Conservation (phyloP, 2,329 filamentous ascomycete species). For the Microcera coccophila region DNA sequence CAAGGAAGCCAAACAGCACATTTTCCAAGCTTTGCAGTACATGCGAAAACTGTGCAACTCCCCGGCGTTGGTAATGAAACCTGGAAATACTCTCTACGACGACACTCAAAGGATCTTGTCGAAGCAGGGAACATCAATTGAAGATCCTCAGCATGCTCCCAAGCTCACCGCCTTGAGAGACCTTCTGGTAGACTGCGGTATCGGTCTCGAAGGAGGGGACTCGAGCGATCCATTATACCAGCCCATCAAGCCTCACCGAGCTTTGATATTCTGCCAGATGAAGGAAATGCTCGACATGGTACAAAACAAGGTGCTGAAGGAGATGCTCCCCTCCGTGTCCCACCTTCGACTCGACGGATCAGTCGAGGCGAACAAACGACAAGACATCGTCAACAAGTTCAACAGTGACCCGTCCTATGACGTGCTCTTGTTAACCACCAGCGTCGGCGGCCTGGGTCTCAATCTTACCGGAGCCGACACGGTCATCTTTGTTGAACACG, state of each 20-base stretch:
- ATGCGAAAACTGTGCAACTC: constrained; percentile 99
- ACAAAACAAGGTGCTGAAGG: constrained; percentile 85
- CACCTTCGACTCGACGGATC: constrained; percentile 91
- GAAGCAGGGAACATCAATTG: constrained; percentile 74
- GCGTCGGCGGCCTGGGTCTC: constrained; percentile 87
- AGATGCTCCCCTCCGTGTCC: constrained; percentile 86
- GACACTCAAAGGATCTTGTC: constrained; percentile 78
- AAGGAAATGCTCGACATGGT: constrained; percentile 99
- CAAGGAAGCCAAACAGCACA: constrained; percentile 94
- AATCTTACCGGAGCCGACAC: constrained; percentile 97
- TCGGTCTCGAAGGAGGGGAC: constrained; percentile 70
- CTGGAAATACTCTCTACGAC: constrained; percentile 84
- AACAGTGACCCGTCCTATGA: constrained; percentile 97
- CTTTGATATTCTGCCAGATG: constrained; percentile 98
- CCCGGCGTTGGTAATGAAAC: constrained; percentile 92
- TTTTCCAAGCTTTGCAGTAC: constrained; percentile 98
- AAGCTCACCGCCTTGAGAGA: constrained; percentile 89
- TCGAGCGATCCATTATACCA: constrained; percentile 59
- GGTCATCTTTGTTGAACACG: constrained; percentile 98
- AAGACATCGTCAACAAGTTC: constrained; percentile 98
- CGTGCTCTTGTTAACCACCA: constrained; percentile 87
- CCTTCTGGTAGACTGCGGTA: constrained; percentile 95
- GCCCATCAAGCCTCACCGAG: constrained; percentile 93
- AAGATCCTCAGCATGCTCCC: constrained; percentile 83
- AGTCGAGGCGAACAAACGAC: constrained; percentile 87